phyloP scores from a whole-genome alignment of 2,329 filamentous ascomycete genomes.

The Fusarium dlaminii region DNA sequence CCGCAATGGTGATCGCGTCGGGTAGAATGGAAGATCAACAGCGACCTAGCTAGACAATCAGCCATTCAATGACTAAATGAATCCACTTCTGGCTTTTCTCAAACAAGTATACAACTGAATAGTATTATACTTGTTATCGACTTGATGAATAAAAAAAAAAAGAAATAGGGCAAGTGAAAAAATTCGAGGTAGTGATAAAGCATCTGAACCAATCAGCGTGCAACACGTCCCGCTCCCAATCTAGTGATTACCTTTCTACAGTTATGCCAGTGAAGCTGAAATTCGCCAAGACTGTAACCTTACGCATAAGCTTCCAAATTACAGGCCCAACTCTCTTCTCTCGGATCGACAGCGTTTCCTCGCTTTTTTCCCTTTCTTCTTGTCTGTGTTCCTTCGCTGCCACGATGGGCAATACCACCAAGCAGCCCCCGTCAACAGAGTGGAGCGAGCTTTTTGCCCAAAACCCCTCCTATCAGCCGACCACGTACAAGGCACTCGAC shows the following conservation, averaged over 20 bases:
- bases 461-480: not conserved
- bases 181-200: not conserved
- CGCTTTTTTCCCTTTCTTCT: fast-evolving
- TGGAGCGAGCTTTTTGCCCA: not conserved
- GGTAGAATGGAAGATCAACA: not conserved
- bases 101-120: not conserved
- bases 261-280: too few species aligned
- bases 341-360: too few species aligned
- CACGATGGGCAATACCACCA: not conserved
- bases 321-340: not conserved
- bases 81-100: fast-evolving
- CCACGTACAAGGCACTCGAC: not conserved
- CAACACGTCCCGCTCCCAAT: not conserved
- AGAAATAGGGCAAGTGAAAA: not conserved
- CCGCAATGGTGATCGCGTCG: too few species aligned
- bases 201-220: not conserved
- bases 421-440: not conserved
- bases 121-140: fast-evolving
- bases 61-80: fast-evolving
- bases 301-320: not conserved
- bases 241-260: not conserved
- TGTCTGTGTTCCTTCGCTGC: fast-evolving
- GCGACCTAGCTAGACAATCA: not conserved
- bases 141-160: not conserved
- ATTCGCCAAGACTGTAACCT: not conserved